A percentile compares a stretch with the other conserved stretches of the same genome.
These are phyloP conservation scores for Talaromyces adpressus DNA, from an alignment of 495 filamentous ascomycete genomes.

Conservation along the genomic window DNA sequence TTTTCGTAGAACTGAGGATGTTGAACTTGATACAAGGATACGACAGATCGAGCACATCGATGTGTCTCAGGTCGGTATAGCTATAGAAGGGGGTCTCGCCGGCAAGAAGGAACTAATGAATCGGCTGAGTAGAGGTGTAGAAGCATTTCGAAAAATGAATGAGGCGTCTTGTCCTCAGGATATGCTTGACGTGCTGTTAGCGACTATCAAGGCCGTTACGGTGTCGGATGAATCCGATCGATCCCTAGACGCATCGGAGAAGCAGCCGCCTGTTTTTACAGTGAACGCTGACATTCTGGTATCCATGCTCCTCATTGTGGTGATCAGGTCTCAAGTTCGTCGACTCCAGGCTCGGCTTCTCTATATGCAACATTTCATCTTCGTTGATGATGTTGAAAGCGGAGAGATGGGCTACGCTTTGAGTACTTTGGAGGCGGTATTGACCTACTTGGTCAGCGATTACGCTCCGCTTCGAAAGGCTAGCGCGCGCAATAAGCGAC, in stretches of 20 bases:
- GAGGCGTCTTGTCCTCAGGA: conserved; percentile 84
- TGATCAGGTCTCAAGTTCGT: conserved; percentile 84
- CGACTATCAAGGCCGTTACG: conserved; percentile 82
- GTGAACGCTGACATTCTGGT: conserved; percentile 96
- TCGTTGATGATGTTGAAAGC: conserved; percentile 93
- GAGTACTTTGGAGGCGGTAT: conserved; percentile 91
- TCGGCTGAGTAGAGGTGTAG: conserved; percentile 69
- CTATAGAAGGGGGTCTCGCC: conserved; percentile 61
- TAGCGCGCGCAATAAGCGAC: conserved; percentile 73
- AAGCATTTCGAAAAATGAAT: conserved; percentile 82
- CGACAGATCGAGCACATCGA: conserved; percentile 90
- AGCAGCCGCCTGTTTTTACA: conserved; percentile 54
- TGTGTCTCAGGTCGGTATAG: conserved; percentile 87
- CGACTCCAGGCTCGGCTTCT: conserved; percentile 80
- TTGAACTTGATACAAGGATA: conserved; percentile 85
- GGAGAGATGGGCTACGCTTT: conserved; percentile 96
- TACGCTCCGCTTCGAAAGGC: conserved; percentile 74
- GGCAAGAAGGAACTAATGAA: conserved; percentile 67
- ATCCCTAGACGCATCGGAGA: conserved; percentile 41
- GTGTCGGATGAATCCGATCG: conserved; percentile 29
- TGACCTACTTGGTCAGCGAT: conserved; percentile 82
- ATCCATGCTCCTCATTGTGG: conserved; percentile 82
- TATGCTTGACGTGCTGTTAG: conserved; percentile 83
- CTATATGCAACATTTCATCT: conserved; percentile 95
- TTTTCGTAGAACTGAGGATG: conserved; percentile 72